Conservation (phyloP, 2,329 filamentous ascomycete species). For the Penicillium sp. region DNA sequence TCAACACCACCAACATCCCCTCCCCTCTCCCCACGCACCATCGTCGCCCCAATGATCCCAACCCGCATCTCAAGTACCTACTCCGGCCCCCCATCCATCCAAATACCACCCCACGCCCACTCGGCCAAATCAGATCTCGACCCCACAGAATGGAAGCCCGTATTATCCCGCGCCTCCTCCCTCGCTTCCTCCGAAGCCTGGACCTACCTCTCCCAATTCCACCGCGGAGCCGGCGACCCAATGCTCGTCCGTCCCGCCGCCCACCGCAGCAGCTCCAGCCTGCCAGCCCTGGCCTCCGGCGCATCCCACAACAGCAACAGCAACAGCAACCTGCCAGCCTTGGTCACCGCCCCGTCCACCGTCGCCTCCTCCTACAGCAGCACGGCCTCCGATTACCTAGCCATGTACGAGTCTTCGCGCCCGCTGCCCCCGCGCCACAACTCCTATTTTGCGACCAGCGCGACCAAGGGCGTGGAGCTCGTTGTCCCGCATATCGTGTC, state of each 20-base stretch:
- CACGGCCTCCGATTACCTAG: constrained; percentile 33
- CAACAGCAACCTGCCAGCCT: constrained; percentile 26
- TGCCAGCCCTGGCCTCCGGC: constrained; percentile 30
- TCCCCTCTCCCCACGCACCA: constrained; percentile 36
- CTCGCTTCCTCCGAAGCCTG: constrained; percentile 42
- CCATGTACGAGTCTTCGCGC: constrained; percentile 28
- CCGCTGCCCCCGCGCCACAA: constrained; percentile 43
- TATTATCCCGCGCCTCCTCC: constrained; percentile 31
- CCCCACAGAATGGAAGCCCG: constrained; percentile 50
- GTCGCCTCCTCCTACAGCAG: constrained; percentile 40
- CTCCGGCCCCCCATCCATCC: constrained; percentile 17
- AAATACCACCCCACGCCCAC: constrained; percentile 42
- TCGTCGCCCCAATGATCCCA: constrained; percentile 37
- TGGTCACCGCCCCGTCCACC: constrained; percentile 40
- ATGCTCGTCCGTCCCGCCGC: constrained; percentile 18
- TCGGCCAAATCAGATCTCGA: constrained; percentile 46
- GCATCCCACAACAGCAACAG: constrained; percentile 12
- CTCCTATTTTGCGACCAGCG: constrained; percentile 35
- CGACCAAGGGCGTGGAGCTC: constrained; percentile 38
- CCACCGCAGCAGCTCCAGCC: constrained; percentile 32
- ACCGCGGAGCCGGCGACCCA: constrained; percentile 26
- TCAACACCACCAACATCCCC: constrained; percentile 34
- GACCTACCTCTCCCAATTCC: constrained; percentile 45
- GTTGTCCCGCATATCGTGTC: constrained; percentile 40
- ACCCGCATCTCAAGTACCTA: constrained; percentile 25